phyloP scores from a whole-genome alignment of 208 protist genomes.

The Leishmania lainsoni region DNA sequence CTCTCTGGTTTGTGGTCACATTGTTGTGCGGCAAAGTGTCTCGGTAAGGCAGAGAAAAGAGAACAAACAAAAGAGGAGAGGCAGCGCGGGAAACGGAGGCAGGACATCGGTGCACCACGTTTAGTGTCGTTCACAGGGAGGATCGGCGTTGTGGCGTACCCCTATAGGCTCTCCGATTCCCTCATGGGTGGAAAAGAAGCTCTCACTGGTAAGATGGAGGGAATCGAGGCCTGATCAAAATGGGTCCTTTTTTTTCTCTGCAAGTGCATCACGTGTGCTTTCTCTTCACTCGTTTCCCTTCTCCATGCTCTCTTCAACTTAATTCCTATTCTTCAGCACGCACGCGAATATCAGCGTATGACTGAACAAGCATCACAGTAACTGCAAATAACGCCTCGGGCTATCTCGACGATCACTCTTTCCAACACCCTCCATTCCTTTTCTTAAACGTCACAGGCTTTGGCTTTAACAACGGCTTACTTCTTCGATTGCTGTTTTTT shows the following conservation, averaged over 20 bases:
- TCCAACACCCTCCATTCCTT: not conserved
- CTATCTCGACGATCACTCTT: not conserved
- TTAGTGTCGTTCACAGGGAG: not conserved
- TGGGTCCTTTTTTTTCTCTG: not conserved
- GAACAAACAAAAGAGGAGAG: not conserved
- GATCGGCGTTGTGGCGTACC: not conserved
- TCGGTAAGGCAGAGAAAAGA: not conserved
- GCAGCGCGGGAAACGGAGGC: not conserved
- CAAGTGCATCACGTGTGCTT: slow-evolving; percentile 1
- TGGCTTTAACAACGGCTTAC: not conserved
- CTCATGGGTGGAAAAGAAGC: not conserved
- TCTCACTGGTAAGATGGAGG: not conserved
- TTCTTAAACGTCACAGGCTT: not conserved
- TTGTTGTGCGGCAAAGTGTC: not conserved
- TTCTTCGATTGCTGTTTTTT: not conserved
- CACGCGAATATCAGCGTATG: not conserved
- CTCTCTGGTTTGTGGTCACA: not conserved
- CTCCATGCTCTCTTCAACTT: not conserved
- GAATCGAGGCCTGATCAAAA: not conserved
- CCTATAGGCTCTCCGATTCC: not conserved
- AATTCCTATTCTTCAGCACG: not conserved
- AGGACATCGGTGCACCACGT: not conserved
- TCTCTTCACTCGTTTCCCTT: not conserved
- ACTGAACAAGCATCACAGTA: not conserved
- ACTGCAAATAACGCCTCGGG: not conserved